Percentiles rank a stretch among this genome's conserved stretches.
Conservation (phyloP, 768 basidiomycete genomes). For the Lactarius vividus region DNA sequence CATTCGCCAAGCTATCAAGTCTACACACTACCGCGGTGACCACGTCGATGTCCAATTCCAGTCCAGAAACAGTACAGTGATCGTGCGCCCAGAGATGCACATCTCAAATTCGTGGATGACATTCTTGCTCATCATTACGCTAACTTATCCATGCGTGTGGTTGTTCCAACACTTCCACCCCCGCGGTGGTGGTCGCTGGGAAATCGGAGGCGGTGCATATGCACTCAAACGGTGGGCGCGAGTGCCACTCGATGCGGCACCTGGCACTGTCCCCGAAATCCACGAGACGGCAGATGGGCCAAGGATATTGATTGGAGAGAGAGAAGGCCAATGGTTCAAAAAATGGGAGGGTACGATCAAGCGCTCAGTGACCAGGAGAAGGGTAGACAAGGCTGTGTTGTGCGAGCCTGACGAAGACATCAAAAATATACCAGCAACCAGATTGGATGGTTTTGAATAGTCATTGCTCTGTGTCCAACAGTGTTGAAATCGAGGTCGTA, state of each 20-base stretch:
- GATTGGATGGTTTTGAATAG: constrained; percentile 7
- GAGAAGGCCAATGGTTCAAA: constrained; percentile 78
- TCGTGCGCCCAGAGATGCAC: constrained; percentile 62
- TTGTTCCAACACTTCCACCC: constrained; percentile 67
- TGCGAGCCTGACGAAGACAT: constrained; percentile 23
- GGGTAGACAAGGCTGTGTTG: constrained; percentile 23
- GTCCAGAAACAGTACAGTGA: constrained; percentile 47
- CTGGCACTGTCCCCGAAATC: background rate
- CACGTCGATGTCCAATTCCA: constrained; percentile 50
- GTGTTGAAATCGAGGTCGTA: too few relatives aligned
- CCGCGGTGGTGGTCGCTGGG: constrained; percentile 71
- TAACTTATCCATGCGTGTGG: constrained; percentile 83
- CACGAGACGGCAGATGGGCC: constrained; percentile 35
- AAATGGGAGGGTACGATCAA: constrained; percentile 70
- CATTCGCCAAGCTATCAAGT: constrained; percentile 38
- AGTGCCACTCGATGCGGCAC: background rate
- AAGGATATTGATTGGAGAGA: constrained; percentile 51
- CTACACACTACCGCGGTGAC: constrained; percentile 42
- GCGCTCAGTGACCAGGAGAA: constrained; percentile 46
- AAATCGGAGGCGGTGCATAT: constrained; percentile 73
- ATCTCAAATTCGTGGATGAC: constrained; percentile 71
- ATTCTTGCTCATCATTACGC: constrained; percentile 60
- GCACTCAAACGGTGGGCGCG: constrained; percentile 51
- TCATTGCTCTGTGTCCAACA: too few relatives aligned
- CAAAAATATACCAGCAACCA: constrained; percentile 4